A percentile compares a stretch with the other conserved stretches of the same genome.
These are phyloP conservation scores for Lanmaoa pseudosensibilis DNA, from an alignment of 768 basidiomycete genomes.

Conservation along the genomic window DNA sequence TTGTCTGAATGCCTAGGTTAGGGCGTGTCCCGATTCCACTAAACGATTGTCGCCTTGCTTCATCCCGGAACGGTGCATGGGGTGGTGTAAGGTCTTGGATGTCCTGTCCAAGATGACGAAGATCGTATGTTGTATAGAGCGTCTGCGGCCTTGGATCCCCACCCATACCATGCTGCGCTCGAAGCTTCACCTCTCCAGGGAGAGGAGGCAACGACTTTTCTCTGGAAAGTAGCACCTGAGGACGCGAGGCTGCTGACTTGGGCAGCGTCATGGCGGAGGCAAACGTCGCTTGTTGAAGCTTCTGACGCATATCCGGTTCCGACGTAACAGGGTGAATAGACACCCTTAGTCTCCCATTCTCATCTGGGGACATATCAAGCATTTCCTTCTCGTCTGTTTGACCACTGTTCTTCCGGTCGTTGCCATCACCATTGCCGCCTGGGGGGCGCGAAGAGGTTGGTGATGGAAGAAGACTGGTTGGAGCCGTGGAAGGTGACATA, in stretches of 20 bases:
- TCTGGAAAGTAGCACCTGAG: constrained; percentile 37
- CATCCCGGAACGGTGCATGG: constrained; percentile 62
- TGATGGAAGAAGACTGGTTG: constrained; percentile 73
- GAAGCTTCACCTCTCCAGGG: constrained; percentile 53
- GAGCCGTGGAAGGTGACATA: constrained; percentile 73
- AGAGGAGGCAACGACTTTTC: constrained; percentile 82
- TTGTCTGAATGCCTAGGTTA: constrained; percentile 49
- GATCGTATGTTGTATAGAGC: constrained; percentile 59
- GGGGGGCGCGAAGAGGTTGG: constrained; percentile 71
- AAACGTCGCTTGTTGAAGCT: constrained; percentile 37
- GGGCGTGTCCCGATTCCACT: constrained; percentile 63
- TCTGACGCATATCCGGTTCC: constrained; percentile 62
- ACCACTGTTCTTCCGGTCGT: constrained; percentile 41
- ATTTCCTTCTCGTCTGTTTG: constrained; percentile 47
- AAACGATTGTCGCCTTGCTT: constrained; percentile 74
- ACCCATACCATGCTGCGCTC: constrained; percentile 34
- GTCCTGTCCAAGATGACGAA: constrained; percentile 46
- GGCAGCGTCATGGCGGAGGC: constrained; percentile 35
- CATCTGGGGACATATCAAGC: constrained; percentile 28
- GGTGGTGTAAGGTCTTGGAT: constrained; percentile 58
- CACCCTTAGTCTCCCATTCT: constrained; percentile 39
- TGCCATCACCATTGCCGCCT: constrained; percentile 54
- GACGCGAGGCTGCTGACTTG: constrained; percentile 16
- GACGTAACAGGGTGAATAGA: constrained; percentile 54
- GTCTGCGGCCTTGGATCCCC: constrained; percentile 61